Percentiles rank a stretch among this genome's conserved stretches.
Conservation (phyloP, 1,139 yeast genomes). For the Yamadazyma spencermartinsiae region DNA sequence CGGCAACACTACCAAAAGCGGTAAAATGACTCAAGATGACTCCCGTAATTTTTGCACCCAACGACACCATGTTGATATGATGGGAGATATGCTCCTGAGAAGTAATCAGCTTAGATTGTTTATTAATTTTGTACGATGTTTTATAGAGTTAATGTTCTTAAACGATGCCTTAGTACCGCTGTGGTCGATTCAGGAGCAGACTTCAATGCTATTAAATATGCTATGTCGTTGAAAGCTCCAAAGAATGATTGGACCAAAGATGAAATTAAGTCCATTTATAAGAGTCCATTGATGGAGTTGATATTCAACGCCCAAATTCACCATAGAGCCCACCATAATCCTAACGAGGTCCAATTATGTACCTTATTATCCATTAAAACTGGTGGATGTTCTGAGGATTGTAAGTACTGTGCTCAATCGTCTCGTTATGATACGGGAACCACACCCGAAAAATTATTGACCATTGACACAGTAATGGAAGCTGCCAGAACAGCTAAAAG, state of each 20-base stretch:
- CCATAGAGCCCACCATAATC: constrained; percentile 68
- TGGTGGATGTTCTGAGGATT: constrained; percentile 83
- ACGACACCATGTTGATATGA: background rate
- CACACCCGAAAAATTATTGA: constrained; percentile 64
- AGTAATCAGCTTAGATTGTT: too few species aligned
- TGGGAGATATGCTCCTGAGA: background rate
- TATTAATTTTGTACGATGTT: too few species aligned
- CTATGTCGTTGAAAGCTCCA: constrained; percentile 25
- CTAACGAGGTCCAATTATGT: constrained; percentile 71
- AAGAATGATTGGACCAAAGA: constrained; percentile 58
- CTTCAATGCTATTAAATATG: background rate
- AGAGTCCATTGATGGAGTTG: constrained; percentile 66
- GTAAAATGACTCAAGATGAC: constrained; percentile 4
- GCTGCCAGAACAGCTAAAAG: constrained; percentile 66
- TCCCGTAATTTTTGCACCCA: background rate
- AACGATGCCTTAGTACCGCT: background rate
- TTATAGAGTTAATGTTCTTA: too few species aligned
- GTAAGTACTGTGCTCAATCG: constrained; percentile 81
- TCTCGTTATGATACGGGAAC: constrained; percentile 67
- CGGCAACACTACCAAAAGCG: background rate
- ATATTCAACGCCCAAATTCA: constrained; percentile 62
- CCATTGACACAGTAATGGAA: constrained; percentile 59
- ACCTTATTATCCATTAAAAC: constrained; percentile 73
- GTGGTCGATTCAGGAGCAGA: background rate
- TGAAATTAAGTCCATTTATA: constrained; percentile 59